Evolutionary conservation across 805 yeast species (phyloP).

Genomic region (Schizosaccharomyces octosporus): DNA sequence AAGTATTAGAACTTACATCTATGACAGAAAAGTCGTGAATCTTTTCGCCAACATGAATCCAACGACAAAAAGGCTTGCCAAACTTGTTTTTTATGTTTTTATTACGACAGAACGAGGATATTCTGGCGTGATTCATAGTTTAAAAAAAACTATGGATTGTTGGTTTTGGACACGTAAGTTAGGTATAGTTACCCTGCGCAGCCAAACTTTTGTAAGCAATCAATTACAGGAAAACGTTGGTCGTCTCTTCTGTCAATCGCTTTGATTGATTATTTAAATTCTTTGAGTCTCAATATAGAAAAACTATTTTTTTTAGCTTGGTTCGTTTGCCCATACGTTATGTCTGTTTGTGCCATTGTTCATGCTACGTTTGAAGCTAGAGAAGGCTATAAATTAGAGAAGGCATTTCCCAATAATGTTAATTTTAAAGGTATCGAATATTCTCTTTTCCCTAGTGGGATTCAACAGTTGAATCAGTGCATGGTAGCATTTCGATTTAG

Average conservation of each 20-base stretch:
- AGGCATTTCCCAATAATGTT: neutral
- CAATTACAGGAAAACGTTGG: too few relatives aligned
- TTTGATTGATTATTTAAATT: too few relatives aligned
- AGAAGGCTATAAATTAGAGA: neutral
- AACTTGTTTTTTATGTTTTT: neutral
- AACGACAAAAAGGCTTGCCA: neutral
- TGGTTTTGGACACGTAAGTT: neutral
- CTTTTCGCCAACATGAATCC: neutral
- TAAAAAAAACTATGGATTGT: neutral
- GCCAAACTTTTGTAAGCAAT: too few relatives aligned
- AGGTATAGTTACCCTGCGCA: neutral
- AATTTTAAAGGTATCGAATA: neutral
- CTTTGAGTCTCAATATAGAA: too few relatives aligned
- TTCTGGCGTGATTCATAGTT: neutral
- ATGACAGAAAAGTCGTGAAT: neutral
- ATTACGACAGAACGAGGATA: neutral
- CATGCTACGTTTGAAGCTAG: neutral
- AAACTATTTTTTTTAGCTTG: too few relatives aligned
- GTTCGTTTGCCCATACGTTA: neutral
- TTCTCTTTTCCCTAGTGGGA: neutral
- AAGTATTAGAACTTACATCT: neutral
- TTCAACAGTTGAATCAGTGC: neutral
- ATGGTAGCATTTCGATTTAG: neutral
- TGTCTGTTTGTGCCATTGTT: neutral
- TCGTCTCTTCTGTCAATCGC: too few relatives aligned